phyloP scores from a whole-genome alignment of 2,329 filamentous ascomycete species.

The Talaromyces sp. region DNA sequence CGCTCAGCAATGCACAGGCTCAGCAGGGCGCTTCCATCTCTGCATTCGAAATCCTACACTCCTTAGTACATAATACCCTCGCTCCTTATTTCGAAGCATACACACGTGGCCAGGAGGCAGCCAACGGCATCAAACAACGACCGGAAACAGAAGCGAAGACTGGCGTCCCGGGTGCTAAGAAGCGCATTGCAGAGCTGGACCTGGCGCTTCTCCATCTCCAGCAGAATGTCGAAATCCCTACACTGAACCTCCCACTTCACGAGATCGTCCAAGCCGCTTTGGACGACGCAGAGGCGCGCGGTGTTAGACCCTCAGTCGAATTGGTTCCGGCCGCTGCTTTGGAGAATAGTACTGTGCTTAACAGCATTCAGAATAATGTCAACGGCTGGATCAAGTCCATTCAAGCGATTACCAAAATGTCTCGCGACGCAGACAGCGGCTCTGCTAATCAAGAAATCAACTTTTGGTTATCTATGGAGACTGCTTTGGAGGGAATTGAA shows the following conservation, averaged over 20 bases:
- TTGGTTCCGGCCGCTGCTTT: slow-evolving; percentile 70
- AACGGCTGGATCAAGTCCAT: slow-evolving; percentile 99
- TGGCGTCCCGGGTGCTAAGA: slow-evolving; percentile 94
- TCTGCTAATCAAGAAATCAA: slow-evolving; percentile 97
- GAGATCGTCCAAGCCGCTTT: slow-evolving; percentile 80
- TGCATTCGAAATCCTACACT: slow-evolving; percentile 87
- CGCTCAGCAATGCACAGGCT: slow-evolving; percentile 58
- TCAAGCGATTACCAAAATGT: slow-evolving; percentile 90
- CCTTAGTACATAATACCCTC: slow-evolving; percentile 82
- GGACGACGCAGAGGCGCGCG: slow-evolving; percentile 65
- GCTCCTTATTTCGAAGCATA: slow-evolving; percentile 97
- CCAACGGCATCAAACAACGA: slow-evolving; percentile 61
- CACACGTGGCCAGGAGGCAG: slow-evolving; percentile 70
- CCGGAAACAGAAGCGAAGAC: slow-evolving; percentile 86
- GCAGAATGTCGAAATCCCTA: slow-evolving; percentile 96
- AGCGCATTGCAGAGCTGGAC: slow-evolving; percentile 91
- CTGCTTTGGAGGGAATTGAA: slow-evolving; percentile 85
- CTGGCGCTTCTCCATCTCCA: slow-evolving; percentile 85
- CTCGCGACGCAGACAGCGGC: slow-evolving; percentile 68
- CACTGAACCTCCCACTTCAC: slow-evolving; percentile 80
- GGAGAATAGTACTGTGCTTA: slow-evolving; percentile 85
- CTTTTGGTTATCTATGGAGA: slow-evolving; percentile 98
- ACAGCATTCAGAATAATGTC: slow-evolving; percentile 85
- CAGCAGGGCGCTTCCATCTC: slow-evolving; percentile 69
- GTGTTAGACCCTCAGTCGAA: slow-evolving; percentile 67